phyloP scores from a whole-genome alignment of 495 filamentous ascomycete genomes.

The Pyronema domesticum region DNA sequence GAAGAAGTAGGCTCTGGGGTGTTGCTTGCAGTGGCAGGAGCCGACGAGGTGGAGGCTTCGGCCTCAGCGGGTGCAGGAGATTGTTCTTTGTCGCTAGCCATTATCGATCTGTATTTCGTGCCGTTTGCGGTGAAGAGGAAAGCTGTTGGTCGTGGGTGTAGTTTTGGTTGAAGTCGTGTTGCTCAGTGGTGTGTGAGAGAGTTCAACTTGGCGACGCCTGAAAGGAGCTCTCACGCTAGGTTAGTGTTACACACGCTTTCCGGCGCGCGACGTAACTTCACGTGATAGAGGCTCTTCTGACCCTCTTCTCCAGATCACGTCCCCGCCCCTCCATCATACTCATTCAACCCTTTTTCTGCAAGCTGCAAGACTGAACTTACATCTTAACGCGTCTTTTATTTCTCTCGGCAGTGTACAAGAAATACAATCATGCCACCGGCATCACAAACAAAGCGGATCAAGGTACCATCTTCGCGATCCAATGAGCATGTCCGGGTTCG shows the following conservation, averaged over 20 bases:
- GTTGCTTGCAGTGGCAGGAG: background rate
- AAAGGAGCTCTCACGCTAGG: background rate
- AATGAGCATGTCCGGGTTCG: conserved; percentile 23
- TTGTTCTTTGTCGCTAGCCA: conserved; percentile 1
- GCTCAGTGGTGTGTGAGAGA: background rate
- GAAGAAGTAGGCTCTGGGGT: conserved; percentile 3
- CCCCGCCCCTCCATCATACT: background rate
- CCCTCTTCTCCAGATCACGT: background rate
- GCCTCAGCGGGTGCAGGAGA: conserved; percentile 8
- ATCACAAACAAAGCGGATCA: conserved; percentile 23
- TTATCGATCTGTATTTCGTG: conserved; percentile 10
- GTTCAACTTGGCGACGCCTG: too few species aligned
- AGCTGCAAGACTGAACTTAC: too few species aligned
- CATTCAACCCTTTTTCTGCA: too few species aligned
- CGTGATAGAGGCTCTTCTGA: background rate
- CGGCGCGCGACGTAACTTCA: background rate
- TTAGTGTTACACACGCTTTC: background rate
- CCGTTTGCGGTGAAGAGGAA: conserved; percentile 6
- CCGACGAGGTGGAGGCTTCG: conserved; percentile 4
- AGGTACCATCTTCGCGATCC: conserved; percentile 22
- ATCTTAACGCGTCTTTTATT: too few species aligned
- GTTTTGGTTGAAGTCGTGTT: background rate
- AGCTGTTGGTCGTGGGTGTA: conserved; percentile 1
- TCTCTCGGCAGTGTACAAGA: too few species aligned
- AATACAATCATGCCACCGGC: conserved; percentile 24